Evolutionary conservation across 163 green algal species (phyloP), one percentile per base, ranked within the genome.

Genomic region (Scenedesmus sp.): DNA sequence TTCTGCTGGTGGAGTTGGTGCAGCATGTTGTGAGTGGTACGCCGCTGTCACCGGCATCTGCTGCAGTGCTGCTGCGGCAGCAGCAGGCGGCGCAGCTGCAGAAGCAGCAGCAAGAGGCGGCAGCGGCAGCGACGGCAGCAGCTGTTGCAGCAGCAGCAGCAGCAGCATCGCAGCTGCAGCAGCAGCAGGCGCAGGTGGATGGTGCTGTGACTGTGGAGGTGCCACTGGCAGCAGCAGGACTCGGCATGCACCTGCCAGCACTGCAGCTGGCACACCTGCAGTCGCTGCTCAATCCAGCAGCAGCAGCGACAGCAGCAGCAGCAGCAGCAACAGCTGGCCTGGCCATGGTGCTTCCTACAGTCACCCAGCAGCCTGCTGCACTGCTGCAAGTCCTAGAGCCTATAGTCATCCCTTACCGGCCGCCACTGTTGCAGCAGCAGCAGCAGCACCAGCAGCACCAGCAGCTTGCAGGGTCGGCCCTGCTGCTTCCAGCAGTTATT

Each of bases 1-100:
- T 91, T 13, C 76, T 91, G 87, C 81, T 91, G 57, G 87, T 86
- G 1, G 87, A 91, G 57, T 64, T 91, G 60, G 87, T 86, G 13
- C 56, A 86, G 13, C 64, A 87, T 56, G 87, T 66, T 26, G 70
- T 91, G 1, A 59, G 26, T 8, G 87, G 87, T 9, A 13, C 64
- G 15, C 87, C 87, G 16, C 60, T 87, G 6, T 79, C 87, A 26
- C 57, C 74, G 18, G 57, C n/a, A 23, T 46, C 87, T n/a, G 81
- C 52, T 2, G 20, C 46, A 15, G 57, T 79, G 23, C 87, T 91
- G n/a, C 74, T 60, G 60, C 74, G 76, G 26, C 87, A 91, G 60
- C 70, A 76, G 13, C 10, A 91, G 87, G 34, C 67, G 56, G 54
- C 26, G 20, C 83, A 56, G 73, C 56, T 76, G 87, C 87, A 59